Conservation (phyloP, 2,329 filamentous ascomycete genomes). For the Dissoconium aciculare region DNA sequence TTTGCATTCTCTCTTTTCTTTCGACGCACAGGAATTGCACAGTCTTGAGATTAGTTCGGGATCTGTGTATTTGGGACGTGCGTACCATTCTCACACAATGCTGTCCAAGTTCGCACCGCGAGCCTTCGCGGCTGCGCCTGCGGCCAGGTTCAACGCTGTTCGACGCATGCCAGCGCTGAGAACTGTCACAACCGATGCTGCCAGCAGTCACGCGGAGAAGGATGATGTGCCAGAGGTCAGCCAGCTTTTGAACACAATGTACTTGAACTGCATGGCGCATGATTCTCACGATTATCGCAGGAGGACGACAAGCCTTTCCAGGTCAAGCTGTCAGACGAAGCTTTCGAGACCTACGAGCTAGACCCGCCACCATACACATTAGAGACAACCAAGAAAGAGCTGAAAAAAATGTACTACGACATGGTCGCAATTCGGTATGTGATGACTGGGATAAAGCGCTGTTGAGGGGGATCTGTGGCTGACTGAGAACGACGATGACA, state of each 20-base stretch:
- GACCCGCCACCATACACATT: slow-evolving; percentile 90
- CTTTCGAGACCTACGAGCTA: slow-evolving; percentile 98
- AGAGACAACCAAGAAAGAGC: slow-evolving; percentile 87
- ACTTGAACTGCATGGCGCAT: neutral
- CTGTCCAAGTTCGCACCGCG: slow-evolving; percentile 25
- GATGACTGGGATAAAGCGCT: neutral
- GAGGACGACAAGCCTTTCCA: slow-evolving; percentile 89
- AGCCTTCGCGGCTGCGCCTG: slow-evolving; percentile 23
- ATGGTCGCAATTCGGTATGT: slow-evolving; percentile 87
- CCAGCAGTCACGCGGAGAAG: slow-evolving; percentile 77
- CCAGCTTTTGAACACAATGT: slow-evolving; percentile 5
- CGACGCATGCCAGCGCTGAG: slow-evolving; percentile 34
- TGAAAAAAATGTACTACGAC: slow-evolving; percentile 98
- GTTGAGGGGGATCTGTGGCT: slow-evolving; percentile 10
- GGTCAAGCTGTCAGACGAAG: slow-evolving; percentile 88
- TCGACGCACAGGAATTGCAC: no score
- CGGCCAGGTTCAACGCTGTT: slow-evolving; percentile 17
- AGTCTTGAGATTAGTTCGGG: no score
- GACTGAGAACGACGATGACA: slow-evolving; percentile 28
- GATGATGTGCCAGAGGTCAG: slow-evolving; percentile 51
- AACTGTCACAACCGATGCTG: slow-evolving; percentile 87
- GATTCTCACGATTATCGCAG: slow-evolving; percentile 35
- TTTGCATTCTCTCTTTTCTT: no score
- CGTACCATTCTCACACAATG: slow-evolving; percentile 15
- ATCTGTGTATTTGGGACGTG: neutral